Evolutionary conservation across 1,284 basidiomycete genomes (phyloP).

Genomic region (Wolfiporia cocos): DNA sequence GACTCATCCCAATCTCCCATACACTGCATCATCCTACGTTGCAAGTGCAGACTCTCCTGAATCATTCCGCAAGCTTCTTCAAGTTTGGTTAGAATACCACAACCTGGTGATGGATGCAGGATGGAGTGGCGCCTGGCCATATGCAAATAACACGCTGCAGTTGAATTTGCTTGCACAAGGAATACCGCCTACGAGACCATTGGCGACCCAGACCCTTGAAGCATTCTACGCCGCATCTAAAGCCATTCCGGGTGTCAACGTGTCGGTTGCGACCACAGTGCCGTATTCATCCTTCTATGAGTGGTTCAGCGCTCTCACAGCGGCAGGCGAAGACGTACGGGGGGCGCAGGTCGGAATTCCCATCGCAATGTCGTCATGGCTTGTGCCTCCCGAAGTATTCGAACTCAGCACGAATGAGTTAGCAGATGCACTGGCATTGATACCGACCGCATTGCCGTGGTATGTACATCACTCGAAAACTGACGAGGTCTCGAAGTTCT

Average conservation of each 20-base stretch:
- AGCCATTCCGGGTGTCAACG: not conserved
- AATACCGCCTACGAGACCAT: not conserved
- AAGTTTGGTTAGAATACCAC: not conserved
- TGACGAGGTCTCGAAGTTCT: too few relatives aligned
- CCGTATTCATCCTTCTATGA: not conserved
- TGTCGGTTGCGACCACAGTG: not conserved
- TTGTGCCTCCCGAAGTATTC: not conserved
- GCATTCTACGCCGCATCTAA: not conserved
- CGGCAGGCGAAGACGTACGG: too few relatives aligned
- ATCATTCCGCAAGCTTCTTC: not conserved
- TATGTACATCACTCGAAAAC: too few relatives aligned
- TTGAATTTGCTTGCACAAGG: not conserved
- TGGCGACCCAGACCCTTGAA: not conserved
- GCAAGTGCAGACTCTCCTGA: not conserved
- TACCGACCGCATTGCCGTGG: too few relatives aligned
- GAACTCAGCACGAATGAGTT: too few relatives aligned
- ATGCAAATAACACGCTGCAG: not conserved
- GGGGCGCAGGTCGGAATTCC: not conserved
- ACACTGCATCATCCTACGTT: not conserved
- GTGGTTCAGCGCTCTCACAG: not conserved
- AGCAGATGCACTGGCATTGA: too few relatives aligned
- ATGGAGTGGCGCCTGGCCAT: not conserved
- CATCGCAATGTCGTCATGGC: not conserved
- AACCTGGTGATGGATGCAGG: not conserved
- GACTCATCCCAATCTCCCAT: not conserved